Base-by-base conservation (phyloP, 805 yeast species). In the Kuraishia cidri region DNA sequence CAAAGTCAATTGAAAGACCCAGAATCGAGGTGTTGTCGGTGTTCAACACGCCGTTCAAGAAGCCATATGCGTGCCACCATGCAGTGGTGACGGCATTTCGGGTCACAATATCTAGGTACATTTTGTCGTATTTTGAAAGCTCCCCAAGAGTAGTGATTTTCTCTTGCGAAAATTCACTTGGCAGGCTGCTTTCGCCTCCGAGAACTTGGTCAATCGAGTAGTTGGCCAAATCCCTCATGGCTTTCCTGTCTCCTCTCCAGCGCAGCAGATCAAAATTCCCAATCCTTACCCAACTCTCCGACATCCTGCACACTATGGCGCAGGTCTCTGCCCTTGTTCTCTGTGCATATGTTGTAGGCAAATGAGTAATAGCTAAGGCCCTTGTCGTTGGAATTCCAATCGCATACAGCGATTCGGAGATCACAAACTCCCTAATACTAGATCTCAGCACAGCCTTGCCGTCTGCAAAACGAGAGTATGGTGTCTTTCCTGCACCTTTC, bases 391-490 rank as follows among this genome's bases (percentile, higher is more conserved):
- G 96, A 5, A 90, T 78, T 0, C 92, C 88, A 17, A 92, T 69
- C 2, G 84, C 80, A 49, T 81, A 54, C 33, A 92, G 60, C 18
- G 84, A 75, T 48, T 92, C 97, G 4, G 92, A 79, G 1, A 83
- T 80, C 31, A 90, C 65, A 38, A 83, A 88, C 51, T 90, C 98
- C 23, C 97, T 64, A 24, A 92, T 75, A 30, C 94, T 78, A 2
- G 97, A 86, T 39, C 96, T 60, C 21, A 90, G 47, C 5, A 87
- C 94, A 0, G 97, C 97, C 48, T 85, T 86, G 4, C 98, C 98
- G 57, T 90, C 98, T 1, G 96, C 97, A 64, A 88, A 90, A 38
- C 98, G 68, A 0, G 95, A 82, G 52, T 69, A 90, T 1, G 97
- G 96, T 0, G 97, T 90, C 42, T 72, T 62, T 0, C 98, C 98